Percentiles rank a stretch among this genome's conserved stretches.
Conservation (phyloP, 805 yeast genomes). For the Cyberlindnera mycetangii region DNA sequence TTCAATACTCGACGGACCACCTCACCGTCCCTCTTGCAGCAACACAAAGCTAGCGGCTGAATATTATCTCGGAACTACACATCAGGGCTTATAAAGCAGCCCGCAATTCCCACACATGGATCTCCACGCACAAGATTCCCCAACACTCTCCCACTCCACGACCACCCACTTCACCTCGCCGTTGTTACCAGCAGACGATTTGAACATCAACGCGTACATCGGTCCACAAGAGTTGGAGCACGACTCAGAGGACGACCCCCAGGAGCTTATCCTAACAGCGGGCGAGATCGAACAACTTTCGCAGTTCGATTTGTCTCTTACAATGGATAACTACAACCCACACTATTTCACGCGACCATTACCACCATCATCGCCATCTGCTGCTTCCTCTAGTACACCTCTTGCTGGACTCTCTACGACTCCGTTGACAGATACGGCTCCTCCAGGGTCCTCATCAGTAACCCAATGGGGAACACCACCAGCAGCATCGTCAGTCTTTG, state of each 20-base stretch:
- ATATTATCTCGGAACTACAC: conserved; percentile 8
- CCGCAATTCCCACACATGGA: not conserved
- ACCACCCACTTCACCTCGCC: not conserved
- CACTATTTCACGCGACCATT: not conserved
- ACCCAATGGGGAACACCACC: conserved; percentile 5
- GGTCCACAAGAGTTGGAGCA: not conserved
- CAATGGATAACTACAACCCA: conserved; percentile 1
- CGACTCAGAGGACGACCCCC: not conserved
- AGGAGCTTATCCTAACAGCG: not conserved
- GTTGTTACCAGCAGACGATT: not conserved
- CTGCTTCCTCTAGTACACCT: not conserved
- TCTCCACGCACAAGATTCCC: not conserved
- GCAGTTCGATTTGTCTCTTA: not conserved
- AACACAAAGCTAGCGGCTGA: not conserved
- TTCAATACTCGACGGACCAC: not conserved
- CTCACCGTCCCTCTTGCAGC: not conserved
- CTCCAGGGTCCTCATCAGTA: not conserved
- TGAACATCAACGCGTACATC: not conserved
- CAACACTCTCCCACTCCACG: not conserved
- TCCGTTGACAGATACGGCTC: not conserved
- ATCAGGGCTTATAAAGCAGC: not conserved
- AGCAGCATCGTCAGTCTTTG: not conserved
- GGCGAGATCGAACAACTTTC: conserved; percentile 1
- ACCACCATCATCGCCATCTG: not conserved
- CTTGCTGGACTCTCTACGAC: not conserved